phyloP scores from a whole-genome alignment of 2,329 filamentous ascomycete species.

The Ophidiomyces ophidiicola region DNA sequence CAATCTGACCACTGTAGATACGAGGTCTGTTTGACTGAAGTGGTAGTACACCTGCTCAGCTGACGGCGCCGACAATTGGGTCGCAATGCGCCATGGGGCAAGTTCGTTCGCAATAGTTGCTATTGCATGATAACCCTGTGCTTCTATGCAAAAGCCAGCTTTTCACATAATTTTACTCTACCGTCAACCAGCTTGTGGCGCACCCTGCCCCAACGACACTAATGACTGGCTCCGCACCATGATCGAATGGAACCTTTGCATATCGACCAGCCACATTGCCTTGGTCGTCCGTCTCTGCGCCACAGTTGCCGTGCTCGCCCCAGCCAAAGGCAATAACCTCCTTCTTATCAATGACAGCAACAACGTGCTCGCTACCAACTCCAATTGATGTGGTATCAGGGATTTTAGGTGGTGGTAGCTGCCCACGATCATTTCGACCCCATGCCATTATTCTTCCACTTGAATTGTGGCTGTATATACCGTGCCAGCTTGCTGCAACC shows the following conservation, averaged over 20 bases:
- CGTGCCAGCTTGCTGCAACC: constrained; percentile 70
- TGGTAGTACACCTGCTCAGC: no score
- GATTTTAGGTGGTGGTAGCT: constrained; percentile 54
- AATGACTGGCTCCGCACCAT: constrained; percentile 42
- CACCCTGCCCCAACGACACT: constrained; percentile 66
- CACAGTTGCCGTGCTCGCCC: constrained; percentile 97
- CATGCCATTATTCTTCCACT: constrained; percentile 55
- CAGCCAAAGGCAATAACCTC: constrained; percentile 81
- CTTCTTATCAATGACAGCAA: constrained; percentile 54
- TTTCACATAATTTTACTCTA: not conserved
- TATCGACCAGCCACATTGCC: constrained; percentile 58
- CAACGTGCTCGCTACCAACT: constrained; percentile 78
- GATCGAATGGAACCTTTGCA: constrained; percentile 53
- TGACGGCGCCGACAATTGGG: not conserved
- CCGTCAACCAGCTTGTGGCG: constrained; percentile 68
- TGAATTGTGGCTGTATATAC: constrained; percentile 55
- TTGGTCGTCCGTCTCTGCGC: constrained; percentile 48
- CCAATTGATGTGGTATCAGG: constrained; percentile 46
- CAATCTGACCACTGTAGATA: constrained; percentile 19
- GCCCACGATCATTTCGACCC: constrained; percentile 77
- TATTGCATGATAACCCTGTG: no score
- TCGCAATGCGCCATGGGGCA: no score
- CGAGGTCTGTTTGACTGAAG: constrained; percentile 35
- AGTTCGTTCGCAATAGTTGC: no score
- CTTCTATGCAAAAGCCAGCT: not conserved